Evolutionary conservation across 2,329 filamentous ascomycete species (phyloP).

Genomic region (Plenodomus biglobosus): DNA sequence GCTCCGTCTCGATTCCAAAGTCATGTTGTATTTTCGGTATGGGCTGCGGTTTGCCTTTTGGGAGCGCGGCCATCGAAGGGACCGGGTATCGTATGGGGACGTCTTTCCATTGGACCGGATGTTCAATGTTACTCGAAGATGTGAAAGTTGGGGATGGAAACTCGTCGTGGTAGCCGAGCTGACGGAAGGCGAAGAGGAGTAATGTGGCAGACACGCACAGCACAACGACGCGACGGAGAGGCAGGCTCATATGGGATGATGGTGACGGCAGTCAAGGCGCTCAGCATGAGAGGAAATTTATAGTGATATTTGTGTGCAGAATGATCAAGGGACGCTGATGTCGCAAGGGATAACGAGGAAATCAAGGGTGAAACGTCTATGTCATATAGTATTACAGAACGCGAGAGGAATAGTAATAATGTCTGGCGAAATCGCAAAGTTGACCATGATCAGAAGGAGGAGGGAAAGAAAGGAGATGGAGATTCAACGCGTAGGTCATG

Average conservation of each 20-base stretch:
- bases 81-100: conserved; percentile 37
- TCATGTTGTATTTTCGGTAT: conserved; percentile 45
- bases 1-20: conserved; percentile 39
- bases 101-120: conserved; percentile 39
- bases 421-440: no score
- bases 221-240: conserved; percentile 34
- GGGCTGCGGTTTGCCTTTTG: conserved; percentile 27
- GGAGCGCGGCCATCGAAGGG: conserved; percentile 34
- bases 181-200: conserved; percentile 35
- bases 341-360: no score
- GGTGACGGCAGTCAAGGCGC: neutral
- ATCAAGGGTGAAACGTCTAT: no score
- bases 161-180: conserved; percentile 23
- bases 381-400: no score
- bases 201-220: conserved; percentile 31
- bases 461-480: no score
- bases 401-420: no score
- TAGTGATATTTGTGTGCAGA: no score
- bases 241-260: conserved; percentile 23
- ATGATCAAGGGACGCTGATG: no score
- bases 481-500: neutral
- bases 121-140: conserved; percentile 29
- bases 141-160: conserved; percentile 24
- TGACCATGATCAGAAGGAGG: no score
- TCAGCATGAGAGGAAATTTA: neutral